Evolutionary conservation across 495 filamentous ascomycete species (phyloP).

Genomic region (Hapsidospora chrysogenum): DNA sequence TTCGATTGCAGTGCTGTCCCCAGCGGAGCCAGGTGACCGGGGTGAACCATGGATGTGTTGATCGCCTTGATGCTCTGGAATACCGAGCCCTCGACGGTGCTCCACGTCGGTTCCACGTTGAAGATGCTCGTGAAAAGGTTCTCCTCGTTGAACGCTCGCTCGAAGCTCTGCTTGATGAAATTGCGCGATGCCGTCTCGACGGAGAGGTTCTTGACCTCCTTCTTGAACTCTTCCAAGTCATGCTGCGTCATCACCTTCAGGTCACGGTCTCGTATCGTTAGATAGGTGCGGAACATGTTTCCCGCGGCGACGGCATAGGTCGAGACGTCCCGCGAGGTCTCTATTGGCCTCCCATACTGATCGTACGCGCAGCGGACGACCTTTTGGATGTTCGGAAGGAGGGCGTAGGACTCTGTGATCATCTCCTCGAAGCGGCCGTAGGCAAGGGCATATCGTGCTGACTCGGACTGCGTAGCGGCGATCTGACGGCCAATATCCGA

Average conservation of each 20-base stretch:
- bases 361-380: slow-evolving; percentile 39
- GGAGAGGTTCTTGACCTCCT: slow-evolving; percentile 23
- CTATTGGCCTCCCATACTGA: slow-evolving; percentile 40
- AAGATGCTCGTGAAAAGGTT: slow-evolving; percentile 29
- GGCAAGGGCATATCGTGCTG: slow-evolving; percentile 31
- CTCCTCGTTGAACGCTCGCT: slow-evolving; percentile 29
- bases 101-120: slow-evolving; percentile 29
- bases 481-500: slow-evolving; percentile 27
- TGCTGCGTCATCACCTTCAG: slow-evolving; percentile 36
- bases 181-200: slow-evolving; percentile 27
- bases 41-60: slow-evolving; percentile 22
- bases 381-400: slow-evolving; percentile 27
- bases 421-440: slow-evolving; percentile 32
- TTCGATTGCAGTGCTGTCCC: slow-evolving; percentile 24
- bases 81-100: slow-evolving; percentile 19
- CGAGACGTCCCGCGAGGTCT: slow-evolving; percentile 26
- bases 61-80: slow-evolving; percentile 22
- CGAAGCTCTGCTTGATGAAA: slow-evolving; percentile 32
- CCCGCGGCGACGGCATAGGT: slow-evolving; percentile 44
- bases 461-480: slow-evolving; percentile 27
- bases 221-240: slow-evolving; percentile 32
- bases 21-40: slow-evolving; percentile 27
- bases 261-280: slow-evolving; percentile 26
- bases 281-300: slow-evolving; percentile 27
- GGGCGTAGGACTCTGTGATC: slow-evolving; percentile 23